Evolutionary conservation across 257 asterid genomes (phyloP).

Genomic region (Sherardia arvensis): DNA sequence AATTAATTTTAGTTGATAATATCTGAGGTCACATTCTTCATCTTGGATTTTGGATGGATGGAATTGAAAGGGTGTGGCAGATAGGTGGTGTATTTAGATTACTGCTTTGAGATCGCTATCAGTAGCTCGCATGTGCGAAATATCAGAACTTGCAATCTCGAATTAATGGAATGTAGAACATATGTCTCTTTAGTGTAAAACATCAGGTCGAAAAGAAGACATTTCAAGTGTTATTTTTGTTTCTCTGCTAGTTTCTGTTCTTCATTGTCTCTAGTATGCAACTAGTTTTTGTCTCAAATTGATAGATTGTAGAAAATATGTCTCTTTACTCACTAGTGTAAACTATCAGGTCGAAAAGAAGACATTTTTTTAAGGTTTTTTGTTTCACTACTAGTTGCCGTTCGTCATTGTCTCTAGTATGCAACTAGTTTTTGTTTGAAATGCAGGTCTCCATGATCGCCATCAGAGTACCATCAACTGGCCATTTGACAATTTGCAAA

Average conservation of each 20-base stretch:
- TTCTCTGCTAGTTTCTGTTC: neutral
- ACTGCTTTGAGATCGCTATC: neutral
- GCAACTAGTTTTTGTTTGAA: neutral
- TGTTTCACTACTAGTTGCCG: neutral
- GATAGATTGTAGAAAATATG: neutral
- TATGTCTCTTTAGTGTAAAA: neutral
- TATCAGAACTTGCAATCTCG: neutral
- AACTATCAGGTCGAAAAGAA: neutral
- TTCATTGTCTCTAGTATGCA: neutral
- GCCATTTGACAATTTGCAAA: conserved; percentile 3
- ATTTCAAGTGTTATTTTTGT: neutral
- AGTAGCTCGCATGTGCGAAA: neutral
- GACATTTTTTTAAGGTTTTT: neutral
- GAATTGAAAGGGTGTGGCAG: neutral
- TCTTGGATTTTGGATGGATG: neutral
- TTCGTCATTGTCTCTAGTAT: conserved; percentile 3
- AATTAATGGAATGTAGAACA: neutral
- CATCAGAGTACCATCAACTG: conserved; percentile 3
- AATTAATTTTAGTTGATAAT: neutral
- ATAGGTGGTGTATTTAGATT: neutral
- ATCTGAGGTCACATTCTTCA: neutral
- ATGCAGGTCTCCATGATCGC: conserved; percentile 16
- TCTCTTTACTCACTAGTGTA: no score
- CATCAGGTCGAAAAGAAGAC: neutral
- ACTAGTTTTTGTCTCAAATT: neutral